These are phyloP conservation scores for Pluteus cervinus DNA, from an alignment of 768 basidiomycete genomes.

Conservation along the genomic window DNA sequence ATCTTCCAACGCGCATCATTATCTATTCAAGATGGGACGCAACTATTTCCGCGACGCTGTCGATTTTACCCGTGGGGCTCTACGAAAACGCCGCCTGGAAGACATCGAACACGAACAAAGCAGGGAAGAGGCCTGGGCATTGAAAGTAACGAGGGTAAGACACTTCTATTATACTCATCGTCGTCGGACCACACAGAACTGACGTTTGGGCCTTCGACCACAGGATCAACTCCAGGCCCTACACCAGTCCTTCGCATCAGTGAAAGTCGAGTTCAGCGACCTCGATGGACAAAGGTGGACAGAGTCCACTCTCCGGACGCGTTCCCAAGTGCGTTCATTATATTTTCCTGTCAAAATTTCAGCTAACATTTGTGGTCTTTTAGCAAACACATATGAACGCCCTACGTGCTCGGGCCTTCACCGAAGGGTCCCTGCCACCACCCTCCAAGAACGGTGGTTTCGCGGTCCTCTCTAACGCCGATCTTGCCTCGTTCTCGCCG, in stretches of 20 bases:
- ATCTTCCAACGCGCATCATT: no score
- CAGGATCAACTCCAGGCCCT: constrained; percentile 37
- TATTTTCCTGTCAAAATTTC: neutral
- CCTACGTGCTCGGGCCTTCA: neutral
- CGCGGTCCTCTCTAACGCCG: constrained; percentile 29
- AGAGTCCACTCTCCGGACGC: constrained; percentile 23
- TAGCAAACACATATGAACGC: neutral
- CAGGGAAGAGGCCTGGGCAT: constrained; percentile 47
- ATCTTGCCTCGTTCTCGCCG: constrained; percentile 25
- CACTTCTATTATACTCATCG: neutral
- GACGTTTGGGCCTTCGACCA: constrained; percentile 3
- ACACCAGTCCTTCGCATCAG: constrained; percentile 40
- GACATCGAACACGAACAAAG: constrained; percentile 49
- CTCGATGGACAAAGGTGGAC: constrained; percentile 54
- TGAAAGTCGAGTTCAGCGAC: constrained; percentile 58
- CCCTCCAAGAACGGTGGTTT: constrained; percentile 15
- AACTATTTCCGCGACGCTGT: no score
- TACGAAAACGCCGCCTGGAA: constrained; percentile 38
- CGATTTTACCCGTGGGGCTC: constrained; percentile 38
- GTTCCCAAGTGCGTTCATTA: constrained; percentile 16
- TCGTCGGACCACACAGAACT: neutral
- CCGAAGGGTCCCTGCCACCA: constrained; percentile 1
- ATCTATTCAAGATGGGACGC: no score
- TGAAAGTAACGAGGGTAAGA: constrained; percentile 54
- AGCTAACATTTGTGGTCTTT: neutral